Conservation (phyloP, 306 rosid genomes). For the Parietaria judaica region DNA sequence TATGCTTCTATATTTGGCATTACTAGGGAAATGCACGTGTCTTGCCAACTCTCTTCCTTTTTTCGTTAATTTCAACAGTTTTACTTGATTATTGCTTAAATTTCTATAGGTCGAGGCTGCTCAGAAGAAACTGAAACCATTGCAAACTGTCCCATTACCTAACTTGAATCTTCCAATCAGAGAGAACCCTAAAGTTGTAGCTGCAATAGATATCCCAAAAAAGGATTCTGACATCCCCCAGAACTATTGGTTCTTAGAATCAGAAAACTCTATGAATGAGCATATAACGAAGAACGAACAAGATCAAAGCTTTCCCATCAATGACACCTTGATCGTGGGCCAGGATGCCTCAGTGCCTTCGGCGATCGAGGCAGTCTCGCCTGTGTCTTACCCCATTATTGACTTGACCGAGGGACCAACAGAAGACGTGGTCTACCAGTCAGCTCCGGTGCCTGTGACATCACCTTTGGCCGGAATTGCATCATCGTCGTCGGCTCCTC, state of each 20-base stretch:
- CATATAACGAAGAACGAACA: constrained; percentile 25
- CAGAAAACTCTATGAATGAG: constrained; percentile 24
- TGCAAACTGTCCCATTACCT: constrained; percentile 27
- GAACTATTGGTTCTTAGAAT: constrained; percentile 21
- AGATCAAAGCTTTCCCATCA: constrained; percentile 23
- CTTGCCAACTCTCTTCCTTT: neutral
- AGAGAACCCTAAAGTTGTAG: constrained; percentile 29
- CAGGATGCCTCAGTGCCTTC: constrained; percentile 21
- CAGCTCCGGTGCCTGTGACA: constrained; percentile 10
- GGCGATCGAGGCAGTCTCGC: constrained; percentile 19
- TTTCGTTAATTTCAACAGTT: neutral
- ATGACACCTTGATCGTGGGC: constrained; percentile 42
- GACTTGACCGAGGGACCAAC: constrained; percentile 31
- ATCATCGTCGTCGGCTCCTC: constrained; percentile 8
- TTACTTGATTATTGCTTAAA: neutral
- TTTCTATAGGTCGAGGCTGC: constrained; percentile 61
- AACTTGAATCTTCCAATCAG: constrained; percentile 53
- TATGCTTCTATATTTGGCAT: too few relatives aligned
- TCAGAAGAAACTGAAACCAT: constrained; percentile 35
- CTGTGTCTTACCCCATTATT: constrained; percentile 40
- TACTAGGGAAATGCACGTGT: too few relatives aligned
- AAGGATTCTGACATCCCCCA: constrained; percentile 24
- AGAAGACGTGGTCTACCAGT: constrained; percentile 25
- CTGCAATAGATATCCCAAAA: constrained; percentile 36
- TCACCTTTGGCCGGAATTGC: neutral